Evolutionary conservation across 179 eudicot species (phyloP).

Genomic region (Heliamphora pulchella): DNA sequence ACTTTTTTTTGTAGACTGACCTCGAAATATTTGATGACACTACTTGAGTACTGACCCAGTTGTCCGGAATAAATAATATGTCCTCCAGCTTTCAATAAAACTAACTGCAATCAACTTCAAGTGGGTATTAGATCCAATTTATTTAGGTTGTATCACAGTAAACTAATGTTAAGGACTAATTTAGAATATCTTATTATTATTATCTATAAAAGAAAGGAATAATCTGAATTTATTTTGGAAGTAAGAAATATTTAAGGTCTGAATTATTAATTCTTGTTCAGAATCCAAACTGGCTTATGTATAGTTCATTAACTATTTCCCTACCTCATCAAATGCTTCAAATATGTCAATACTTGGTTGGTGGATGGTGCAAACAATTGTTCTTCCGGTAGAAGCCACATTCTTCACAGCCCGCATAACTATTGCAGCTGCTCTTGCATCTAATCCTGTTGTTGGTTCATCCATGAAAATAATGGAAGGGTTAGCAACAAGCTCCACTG

Average conservation of each 20-base stretch:
- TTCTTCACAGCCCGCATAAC: constrained; percentile 84
- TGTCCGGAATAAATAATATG: constrained; percentile 70
- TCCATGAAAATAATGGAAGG: constrained; percentile 95
- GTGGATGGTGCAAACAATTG: constrained; percentile 88
- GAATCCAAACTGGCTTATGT: neutral
- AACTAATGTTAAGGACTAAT: neutral
- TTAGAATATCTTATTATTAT: neutral
- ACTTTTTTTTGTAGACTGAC: constrained; percentile 22
- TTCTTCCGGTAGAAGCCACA: constrained; percentile 69
- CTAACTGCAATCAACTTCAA: constrained; percentile 35
- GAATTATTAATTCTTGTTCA: neutral
- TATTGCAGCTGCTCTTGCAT: constrained; percentile 90
- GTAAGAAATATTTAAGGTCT: neutral
- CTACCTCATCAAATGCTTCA: constrained; percentile 90
- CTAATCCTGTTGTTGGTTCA: constrained; percentile 89
- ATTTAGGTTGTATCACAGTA: neutral
- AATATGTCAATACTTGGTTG: constrained; percentile 90
- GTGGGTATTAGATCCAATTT: neutral
- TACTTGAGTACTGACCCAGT: constrained; percentile 54
- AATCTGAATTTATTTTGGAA: neutral
- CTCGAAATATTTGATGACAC: constrained; percentile 63
- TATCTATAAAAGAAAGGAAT: neutral
- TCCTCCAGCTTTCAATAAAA: constrained; percentile 68
- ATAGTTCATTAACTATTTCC: neutral
- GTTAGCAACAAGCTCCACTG: constrained; percentile 85